Base-by-base conservation (phyloP, 805 yeast genomes). In the Myxozyma geophila region DNA sequence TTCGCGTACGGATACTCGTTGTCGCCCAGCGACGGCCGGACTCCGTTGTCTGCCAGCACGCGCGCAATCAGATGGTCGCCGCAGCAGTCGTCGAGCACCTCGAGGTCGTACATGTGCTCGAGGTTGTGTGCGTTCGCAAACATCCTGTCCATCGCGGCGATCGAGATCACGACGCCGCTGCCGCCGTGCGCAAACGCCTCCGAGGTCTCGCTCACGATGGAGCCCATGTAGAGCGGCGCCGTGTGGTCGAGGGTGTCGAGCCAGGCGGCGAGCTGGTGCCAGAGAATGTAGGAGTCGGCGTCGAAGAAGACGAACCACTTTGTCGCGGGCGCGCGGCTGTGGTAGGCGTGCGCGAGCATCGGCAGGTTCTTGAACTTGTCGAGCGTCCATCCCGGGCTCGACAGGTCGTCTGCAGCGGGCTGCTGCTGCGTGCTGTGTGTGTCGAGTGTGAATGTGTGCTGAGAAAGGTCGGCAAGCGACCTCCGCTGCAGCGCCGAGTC, bases 331-430 rank as follows among this genome's bases (percentile, higher is more conserved):
- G 67, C 54, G 2, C 70, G 57, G 19, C 54, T 58, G 9, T 57
- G 43, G 66, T 71, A 77, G 17, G 78, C 79, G 52, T 76, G 75
- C 10, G 70, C 70, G 36, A 74, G 71, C 72, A 73, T 72, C 21
- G 78, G 79, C n/a, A 77, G 44, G 62, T 74, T 76, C 70, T 77
- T 77, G 71, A 68, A 77, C 62, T 71, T 71, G 64, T 77, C 79
- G 21, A 74, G 64, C 9, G 62, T 66, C 78, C 78, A 75, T 55
- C 76, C 76, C 21, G 54, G 48, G 10, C 59, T 53, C 7, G n/a
- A 17, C 33, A 33, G 17, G 44, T 37, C 50, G 12, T 46, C n/a
- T 2, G 5, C 51, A 7, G 51, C 50, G 8, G 46, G 21, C 36
- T 36, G 28, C 19, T 9, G 13, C 7, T 49, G 49, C n/a, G 23